phyloP scores from a whole-genome alignment of 306 rosid genomes.

The Fagus sylvatica region DNA sequence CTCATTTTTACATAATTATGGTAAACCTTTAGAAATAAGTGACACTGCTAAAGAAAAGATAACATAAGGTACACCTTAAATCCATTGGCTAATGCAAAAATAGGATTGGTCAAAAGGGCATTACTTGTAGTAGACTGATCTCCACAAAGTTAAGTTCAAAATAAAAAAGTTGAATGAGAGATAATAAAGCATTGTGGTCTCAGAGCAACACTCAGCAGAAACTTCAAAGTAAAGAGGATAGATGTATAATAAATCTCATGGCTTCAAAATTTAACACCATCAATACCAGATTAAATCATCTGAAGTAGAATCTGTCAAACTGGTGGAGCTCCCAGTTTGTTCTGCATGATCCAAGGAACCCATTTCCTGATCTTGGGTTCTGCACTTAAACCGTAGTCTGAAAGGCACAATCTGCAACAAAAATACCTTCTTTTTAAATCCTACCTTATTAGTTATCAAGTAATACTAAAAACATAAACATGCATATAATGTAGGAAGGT shows the following conservation, averaged over 20 bases:
- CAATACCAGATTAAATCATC: conserved; percentile 83
- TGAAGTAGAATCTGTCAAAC: conserved; percentile 35
- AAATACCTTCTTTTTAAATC: conserved; percentile 5
- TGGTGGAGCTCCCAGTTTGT: conserved; percentile 20
- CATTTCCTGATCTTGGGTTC: conserved; percentile 41
- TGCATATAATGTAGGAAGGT: not conserved
- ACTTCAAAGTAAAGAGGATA: not conserved
- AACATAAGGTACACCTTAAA: not conserved
- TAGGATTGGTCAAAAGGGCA: not conserved
- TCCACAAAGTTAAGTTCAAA: not conserved
- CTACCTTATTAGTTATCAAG: not conserved
- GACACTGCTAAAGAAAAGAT: not conserved
- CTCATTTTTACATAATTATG: not conserved
- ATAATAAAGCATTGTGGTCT: not conserved
- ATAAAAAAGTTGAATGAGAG: not conserved
- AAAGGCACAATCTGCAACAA: conserved; percentile 65
- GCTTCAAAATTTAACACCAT: not conserved
- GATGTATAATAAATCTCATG: not conserved
- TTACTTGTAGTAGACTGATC: not conserved
- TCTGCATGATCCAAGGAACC: conserved; percentile 24
- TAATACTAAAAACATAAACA: not conserved
- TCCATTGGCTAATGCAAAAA: not conserved
- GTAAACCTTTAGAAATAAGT: not conserved
- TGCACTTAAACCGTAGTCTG: conserved; percentile 56
- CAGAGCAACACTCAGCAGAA: not conserved